phyloP scores from a whole-genome alignment of 2,329 filamentous ascomycete genomes.

The Pseudogymnoascus sp. region DNA sequence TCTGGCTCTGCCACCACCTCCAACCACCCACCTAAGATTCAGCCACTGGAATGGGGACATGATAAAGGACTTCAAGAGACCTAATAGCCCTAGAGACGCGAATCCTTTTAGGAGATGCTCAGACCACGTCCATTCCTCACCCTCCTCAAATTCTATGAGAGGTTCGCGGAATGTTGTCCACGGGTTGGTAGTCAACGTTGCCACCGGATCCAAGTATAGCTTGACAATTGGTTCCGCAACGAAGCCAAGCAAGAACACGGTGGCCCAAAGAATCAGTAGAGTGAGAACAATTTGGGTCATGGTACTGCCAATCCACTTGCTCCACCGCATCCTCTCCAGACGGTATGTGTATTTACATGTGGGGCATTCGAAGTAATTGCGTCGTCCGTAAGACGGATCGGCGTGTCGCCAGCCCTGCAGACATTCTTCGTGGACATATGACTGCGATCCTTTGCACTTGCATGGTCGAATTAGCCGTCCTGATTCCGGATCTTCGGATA shows the following conservation, averaged over 20 bases:
- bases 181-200: slow-evolving; percentile 44
- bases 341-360: slow-evolving; percentile 81
- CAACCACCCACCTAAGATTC: slow-evolving; percentile 57
- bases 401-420: slow-evolving; percentile 74
- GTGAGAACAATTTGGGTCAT: slow-evolving; percentile 64
- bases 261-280: slow-evolving; percentile 57
- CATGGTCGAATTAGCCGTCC: slow-evolving; percentile 83
- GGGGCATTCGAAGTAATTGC: slow-evolving; percentile 80
- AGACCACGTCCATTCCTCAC: slow-evolving; percentile 56
- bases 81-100: slow-evolving; percentile 79
- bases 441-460: slow-evolving; percentile 85
- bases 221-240: slow-evolving; percentile 88
- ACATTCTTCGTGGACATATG: slow-evolving; percentile 91
- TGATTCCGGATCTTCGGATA: slow-evolving; percentile 63
- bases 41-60: slow-evolving; percentile 71
- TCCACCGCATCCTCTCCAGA: slow-evolving; percentile 69
- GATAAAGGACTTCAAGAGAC: slow-evolving; percentile 71
- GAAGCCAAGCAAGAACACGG: slow-evolving; percentile 80
- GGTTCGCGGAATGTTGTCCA: slow-evolving; percentile 33
- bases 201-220: slow-evolving; percentile 72
- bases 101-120: slow-evolving; percentile 86
- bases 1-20: slow-evolving; percentile 41
- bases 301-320: slow-evolving; percentile 58
- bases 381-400: slow-evolving; percentile 52
- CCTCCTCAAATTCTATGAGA: slow-evolving; percentile 36